Evolutionary conservation across 225 moss, liverwort and hornwort genomes (phyloP), one percentile per base, ranked within the genome.

Genomic region (Neckera pumila): DNA sequence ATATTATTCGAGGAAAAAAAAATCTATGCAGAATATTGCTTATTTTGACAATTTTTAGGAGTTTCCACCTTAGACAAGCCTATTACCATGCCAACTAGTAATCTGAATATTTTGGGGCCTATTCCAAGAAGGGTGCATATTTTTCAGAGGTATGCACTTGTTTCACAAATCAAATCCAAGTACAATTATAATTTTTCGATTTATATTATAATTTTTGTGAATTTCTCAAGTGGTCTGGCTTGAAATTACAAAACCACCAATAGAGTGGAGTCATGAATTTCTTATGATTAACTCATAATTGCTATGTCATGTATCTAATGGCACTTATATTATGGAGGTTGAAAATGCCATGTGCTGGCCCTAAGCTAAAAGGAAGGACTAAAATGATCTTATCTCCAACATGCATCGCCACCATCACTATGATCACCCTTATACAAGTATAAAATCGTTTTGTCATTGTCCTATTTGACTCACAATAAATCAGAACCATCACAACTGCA

Each of bases 181-280:
- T 67, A 22, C 22, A 22, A 67, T n/a, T 38, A n/a, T 67, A 36
- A 12, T 42, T 42, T 71, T 71, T 0, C 3, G 2, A 26, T 42
- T 26, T 3, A 15, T 27, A 71, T 15, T 38, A 5, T 27, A 43
- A 42, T 9, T 67, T 67, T 1, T 11, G 19, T n/a, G 6, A n/a
- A 67, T n/a, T 21, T n/a, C 3, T n/a, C 1, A 67, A 21, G 67
- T 67, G 5, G n/a, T 12, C 1, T 67, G 19, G 6, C 0, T 1
- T n/a, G 12, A 21, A 67, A 67, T n/a, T 20, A 21, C 8, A n/a
- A n/a, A 67, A 67, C 1, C 6, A 66, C 11, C 12, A 1, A 67
- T 11, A n/a, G 12, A 21, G 6, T 65, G 2, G 19, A 65, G 19
- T 67, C 18, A 67, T n/a, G 34, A 12, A 21, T 4, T 6, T 31